Conservation (phyloP, 208 protist species). For the Leishmania gerbilli region DNA sequence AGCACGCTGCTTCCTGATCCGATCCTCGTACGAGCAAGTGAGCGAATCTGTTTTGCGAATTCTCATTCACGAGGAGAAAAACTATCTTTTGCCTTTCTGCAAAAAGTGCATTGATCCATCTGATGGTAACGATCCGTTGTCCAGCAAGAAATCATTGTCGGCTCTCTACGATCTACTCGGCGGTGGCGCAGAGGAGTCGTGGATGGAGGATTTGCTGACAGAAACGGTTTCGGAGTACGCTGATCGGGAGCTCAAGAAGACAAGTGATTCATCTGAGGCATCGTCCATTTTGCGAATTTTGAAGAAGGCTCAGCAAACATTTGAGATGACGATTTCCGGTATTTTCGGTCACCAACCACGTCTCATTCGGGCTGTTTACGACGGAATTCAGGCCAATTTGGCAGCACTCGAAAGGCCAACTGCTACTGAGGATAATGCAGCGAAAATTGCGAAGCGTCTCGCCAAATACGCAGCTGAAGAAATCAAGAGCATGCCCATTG, state of each 20-base stretch:
- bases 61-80: constrained; percentile 49
- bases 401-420: constrained; percentile 11
- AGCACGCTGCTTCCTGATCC: constrained; percentile 54
- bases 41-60: constrained; percentile 42
- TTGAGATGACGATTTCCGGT: constrained; percentile 18
- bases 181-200: constrained; percentile 26
- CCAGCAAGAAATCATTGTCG: constrained; percentile 17
- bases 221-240: constrained; percentile 27
- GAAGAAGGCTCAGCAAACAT: constrained; percentile 24
- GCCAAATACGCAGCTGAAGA: constrained; percentile 28
- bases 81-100: constrained; percentile 40
- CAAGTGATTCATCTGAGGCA: constrained; percentile 6
- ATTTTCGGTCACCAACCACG: constrained; percentile 23
- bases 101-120: constrained; percentile 37
- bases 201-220: constrained; percentile 40
- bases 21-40: constrained; percentile 54
- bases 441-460: constrained; percentile 30
- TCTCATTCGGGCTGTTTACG: constrained; percentile 23
- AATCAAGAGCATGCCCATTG: constrained; percentile 19
- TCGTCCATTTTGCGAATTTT: constrained; percentile 20
- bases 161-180: constrained; percentile 38
- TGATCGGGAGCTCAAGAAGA: constrained; percentile 18
- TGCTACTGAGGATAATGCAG: constrained; percentile 19
- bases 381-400: constrained; percentile 24
- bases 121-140: constrained; percentile 23